Evolutionary conservation across 352 stramenopile genomes (phyloP).

Genomic region (Phytophthora multivora): DNA sequence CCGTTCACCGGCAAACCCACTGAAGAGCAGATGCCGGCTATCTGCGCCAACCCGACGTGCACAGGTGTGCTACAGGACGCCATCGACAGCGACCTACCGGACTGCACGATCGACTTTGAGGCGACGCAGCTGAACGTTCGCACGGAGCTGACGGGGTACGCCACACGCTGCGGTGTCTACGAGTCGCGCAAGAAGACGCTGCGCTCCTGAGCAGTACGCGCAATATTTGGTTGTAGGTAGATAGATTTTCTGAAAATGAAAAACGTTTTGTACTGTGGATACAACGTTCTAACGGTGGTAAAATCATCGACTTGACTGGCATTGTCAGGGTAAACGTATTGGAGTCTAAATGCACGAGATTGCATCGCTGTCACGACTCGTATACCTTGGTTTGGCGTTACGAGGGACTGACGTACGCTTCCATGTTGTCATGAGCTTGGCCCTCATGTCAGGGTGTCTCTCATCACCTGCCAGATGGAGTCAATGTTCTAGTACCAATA

Average conservation of each 20-base stretch:
- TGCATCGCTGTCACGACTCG: too few relatives aligned
- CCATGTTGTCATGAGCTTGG: constrained; percentile 47
- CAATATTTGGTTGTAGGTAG: not conserved
- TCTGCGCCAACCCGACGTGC: constrained; percentile 38
- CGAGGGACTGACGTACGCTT: too few relatives aligned
- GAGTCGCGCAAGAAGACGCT: constrained; percentile 21
- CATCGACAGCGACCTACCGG: constrained; percentile 31
- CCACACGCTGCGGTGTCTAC: constrained; percentile 23
- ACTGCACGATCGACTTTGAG: constrained; percentile 41
- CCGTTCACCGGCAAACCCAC: constrained; percentile 35
- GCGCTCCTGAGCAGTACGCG: not conserved
- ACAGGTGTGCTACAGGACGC: constrained; percentile 24
- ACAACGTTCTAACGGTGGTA: too few relatives aligned
- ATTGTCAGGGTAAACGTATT: too few relatives aligned
- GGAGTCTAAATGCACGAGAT: too few relatives aligned
- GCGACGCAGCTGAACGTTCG: constrained; percentile 32
- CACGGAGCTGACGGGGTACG: constrained; percentile 25
- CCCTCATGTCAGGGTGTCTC: constrained; percentile 47
- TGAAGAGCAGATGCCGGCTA: constrained; percentile 26
- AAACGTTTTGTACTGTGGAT: too few relatives aligned
- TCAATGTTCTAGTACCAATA: constrained; percentile 85
- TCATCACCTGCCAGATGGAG: constrained; percentile 30
- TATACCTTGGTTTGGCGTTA: constrained; percentile 39
- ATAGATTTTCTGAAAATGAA: too few relatives aligned
- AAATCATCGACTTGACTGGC: too few relatives aligned